Conservation (phyloP, 2,329 filamentous ascomycete genomes). For the Graphilbum fragrans region DNA sequence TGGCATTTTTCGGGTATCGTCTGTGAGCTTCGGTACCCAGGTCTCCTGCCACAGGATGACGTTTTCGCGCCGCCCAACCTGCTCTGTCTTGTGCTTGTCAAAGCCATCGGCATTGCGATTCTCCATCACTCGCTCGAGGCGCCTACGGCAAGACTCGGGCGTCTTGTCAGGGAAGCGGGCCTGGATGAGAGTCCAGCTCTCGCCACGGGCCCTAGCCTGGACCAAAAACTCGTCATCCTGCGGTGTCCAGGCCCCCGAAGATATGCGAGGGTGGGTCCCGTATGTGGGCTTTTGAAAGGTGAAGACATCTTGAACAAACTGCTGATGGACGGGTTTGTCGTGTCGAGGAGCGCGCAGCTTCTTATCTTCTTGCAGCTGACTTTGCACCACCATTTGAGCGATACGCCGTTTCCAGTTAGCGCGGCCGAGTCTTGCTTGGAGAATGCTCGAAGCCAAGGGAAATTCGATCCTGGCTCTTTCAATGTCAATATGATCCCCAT, state of each 20-base stretch:
- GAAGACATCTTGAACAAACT: slow-evolving; percentile 9
- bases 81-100: slow-evolving; percentile 64
- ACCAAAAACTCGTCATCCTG: slow-evolving; percentile 66
- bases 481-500: slow-evolving; percentile 7
- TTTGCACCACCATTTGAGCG: slow-evolving; percentile 5
- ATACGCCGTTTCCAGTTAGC: slow-evolving; percentile 9
- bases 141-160: slow-evolving; percentile 77
- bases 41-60: slow-evolving; percentile 70
- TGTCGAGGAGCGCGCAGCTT: not conserved
- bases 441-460: slow-evolving; percentile 6
- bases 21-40: slow-evolving; percentile 63
- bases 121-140: slow-evolving; percentile 76
- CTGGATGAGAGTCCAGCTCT: slow-evolving; percentile 79
- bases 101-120: slow-evolving; percentile 63
- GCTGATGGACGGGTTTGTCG: slow-evolving; percentile 1
- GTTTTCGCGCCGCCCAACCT: slow-evolving; percentile 65
- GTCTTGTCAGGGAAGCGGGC: slow-evolving; percentile 64
- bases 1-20: no score
- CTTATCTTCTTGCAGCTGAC: slow-evolving; percentile 5
- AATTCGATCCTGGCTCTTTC: slow-evolving; percentile 7
- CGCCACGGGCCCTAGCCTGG: slow-evolving; percentile 56
- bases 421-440: slow-evolving; percentile 7
- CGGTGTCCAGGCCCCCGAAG: slow-evolving; percentile 58
- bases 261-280: slow-evolving; percentile 31
- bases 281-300: slow-evolving; percentile 9